Percentiles rank a stretch among this genome's conserved stretches.
Evolutionary conservation across 139 green algal genomes (phyloP).

Genomic region (Chlorella vulgaris): DNA sequence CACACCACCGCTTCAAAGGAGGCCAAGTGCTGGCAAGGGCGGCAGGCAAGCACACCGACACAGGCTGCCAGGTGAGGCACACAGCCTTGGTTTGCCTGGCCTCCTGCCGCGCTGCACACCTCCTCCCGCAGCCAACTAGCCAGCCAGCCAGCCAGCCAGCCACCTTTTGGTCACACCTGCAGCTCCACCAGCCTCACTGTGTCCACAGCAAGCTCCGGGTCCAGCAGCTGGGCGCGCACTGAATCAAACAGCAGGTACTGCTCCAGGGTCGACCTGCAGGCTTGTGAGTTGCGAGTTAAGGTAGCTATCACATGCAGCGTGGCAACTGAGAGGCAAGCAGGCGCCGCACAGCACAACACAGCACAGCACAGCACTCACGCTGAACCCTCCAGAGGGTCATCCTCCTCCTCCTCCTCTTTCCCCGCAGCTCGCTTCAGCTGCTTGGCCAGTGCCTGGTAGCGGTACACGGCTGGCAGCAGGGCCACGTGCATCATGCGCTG

Average conservation of each 20-base stretch:
- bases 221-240: conserved; percentile 47
- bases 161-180: conserved; percentile 1
- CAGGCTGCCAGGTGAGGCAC: no score
- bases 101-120: no score
- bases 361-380: neutral
- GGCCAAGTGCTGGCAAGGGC: neutral
- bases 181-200: conserved; percentile 48
- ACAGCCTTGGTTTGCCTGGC: no score
- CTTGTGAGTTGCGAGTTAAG: neutral
- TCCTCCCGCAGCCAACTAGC: neutral
- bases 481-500: conserved; percentile 60
- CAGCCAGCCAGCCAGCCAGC: conserved; percentile 59
- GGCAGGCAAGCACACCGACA: no score
- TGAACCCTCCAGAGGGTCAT: neutral
- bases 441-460: conserved; percentile 35
- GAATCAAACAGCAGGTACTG: conserved; percentile 58
- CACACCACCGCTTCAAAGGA: no score
- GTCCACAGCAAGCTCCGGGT: conserved; percentile 50
- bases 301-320: no score
- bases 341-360: neutral
- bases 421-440: neutral
- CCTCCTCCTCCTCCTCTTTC: conserved; percentile 8
- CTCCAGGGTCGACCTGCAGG: conserved; percentile 28
- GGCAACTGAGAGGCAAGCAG: neutral
- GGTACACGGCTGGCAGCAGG: conserved; percentile 58